A percentile compares a stretch with the other conserved stretches of the same genome.
These are phyloP conservation scores for Elsinoe australis DNA, from an alignment of 2,329 filamentous ascomycete species.

Conservation along the genomic window DNA sequence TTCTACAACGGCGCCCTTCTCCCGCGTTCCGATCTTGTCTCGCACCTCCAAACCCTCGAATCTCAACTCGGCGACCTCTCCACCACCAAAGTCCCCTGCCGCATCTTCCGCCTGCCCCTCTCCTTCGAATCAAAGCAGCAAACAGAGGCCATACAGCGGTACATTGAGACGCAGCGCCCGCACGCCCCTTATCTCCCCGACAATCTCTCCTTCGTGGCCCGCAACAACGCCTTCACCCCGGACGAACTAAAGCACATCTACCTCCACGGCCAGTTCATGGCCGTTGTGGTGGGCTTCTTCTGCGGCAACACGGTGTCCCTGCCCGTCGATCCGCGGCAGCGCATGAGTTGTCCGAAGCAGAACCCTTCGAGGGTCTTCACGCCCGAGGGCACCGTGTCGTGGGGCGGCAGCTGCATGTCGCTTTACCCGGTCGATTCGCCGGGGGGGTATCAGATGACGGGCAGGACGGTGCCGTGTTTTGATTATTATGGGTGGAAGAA, in stretches of 20 bases:
- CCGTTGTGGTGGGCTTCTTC: conserved; percentile 50
- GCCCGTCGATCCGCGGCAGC: conserved; percentile 47
- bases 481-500: conserved; percentile 48
- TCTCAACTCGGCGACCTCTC: conserved; percentile 37
- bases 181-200: conserved; percentile 56
- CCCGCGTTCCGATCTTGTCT: conserved; percentile 31
- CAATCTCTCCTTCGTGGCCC: conserved; percentile 52
- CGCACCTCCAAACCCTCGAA: conserved; percentile 35
- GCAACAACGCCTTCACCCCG: conserved; percentile 47
- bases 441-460: conserved; percentile 50
- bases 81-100: conserved; percentile 36
- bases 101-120: conserved; percentile 38
- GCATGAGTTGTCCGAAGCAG: conserved; percentile 49
- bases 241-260: conserved; percentile 46
- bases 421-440: conserved; percentile 52
- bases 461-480: conserved; percentile 45
- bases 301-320: conserved; percentile 46
- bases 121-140: conserved; percentile 38
- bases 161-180: conserved; percentile 54
- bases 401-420: conserved; percentile 49
- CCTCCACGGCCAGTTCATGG: conserved; percentile 44
- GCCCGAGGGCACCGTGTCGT: conserved; percentile 48
- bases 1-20: conserved; percentile 37
- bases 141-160: conserved; percentile 50
- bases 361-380: conserved; percentile 52